Conservation (phyloP, 2,329 filamentous ascomycete species). For the Gaeumannomyces sp. region DNA sequence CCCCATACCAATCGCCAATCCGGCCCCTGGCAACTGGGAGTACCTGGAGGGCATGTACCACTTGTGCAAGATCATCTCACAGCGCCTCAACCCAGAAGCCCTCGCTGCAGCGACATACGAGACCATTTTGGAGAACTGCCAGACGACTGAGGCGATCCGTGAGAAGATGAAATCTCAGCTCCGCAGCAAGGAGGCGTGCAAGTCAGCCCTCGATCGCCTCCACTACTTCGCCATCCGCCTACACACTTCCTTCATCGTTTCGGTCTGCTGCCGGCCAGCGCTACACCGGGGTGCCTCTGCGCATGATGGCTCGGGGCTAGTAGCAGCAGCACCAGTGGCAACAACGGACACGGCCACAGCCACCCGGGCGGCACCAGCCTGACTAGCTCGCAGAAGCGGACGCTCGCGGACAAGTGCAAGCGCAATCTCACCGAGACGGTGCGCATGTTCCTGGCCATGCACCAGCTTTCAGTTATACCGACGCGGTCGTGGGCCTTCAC, state of each 20-base stretch:
- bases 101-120: constrained; percentile 42
- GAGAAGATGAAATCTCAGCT: constrained; percentile 44
- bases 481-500: constrained; percentile 64
- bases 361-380: constrained; percentile 39
- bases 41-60: constrained; percentile 63
- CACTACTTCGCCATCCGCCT: constrained; percentile 60
- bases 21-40: constrained; percentile 41
- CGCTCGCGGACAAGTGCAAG: constrained; percentile 54
- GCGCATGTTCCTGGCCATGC: constrained; percentile 63
- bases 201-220: constrained; percentile 55
- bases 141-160: constrained; percentile 46
- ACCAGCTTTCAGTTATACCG: constrained; percentile 59
- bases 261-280: constrained; percentile 57
- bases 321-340: neutral
- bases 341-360: neutral
- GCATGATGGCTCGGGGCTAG: neutral
- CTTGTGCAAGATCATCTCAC: constrained; percentile 54
- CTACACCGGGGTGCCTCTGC: constrained; percentile 37
- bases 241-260: constrained; percentile 60
- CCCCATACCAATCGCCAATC: constrained; percentile 41
- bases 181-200: constrained; percentile 55
- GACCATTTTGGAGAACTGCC: constrained; percentile 53
- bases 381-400: constrained; percentile 44
- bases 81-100: constrained; percentile 49
- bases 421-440: constrained; percentile 58